Evolutionary conservation across 1,139 yeast genomes (phyloP).

Genomic region (Pichia sp.): DNA sequence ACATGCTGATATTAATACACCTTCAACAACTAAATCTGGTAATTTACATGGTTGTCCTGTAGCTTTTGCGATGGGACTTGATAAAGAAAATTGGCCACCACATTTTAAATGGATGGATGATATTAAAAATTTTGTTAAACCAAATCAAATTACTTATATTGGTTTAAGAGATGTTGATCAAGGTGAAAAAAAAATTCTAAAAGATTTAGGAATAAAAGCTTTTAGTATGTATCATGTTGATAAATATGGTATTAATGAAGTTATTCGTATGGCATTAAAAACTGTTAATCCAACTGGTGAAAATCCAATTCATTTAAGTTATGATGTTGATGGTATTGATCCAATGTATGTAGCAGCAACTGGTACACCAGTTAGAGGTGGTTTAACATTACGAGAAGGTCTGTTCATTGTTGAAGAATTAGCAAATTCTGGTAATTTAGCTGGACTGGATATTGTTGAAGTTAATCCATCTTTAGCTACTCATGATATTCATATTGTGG

Average conservation of each 20-base stretch:
- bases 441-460: constrained; percentile 88
- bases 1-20: constrained; percentile 93
- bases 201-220: constrained; percentile 70
- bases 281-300: constrained; percentile 68
- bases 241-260: constrained; percentile 86
- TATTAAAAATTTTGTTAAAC: constrained; percentile 49
- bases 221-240: constrained; percentile 96
- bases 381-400: constrained; percentile 90
- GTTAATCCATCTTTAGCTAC: constrained; percentile 88
- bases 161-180: constrained; percentile 91
- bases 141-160: constrained; percentile 78
- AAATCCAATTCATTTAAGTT: constrained; percentile 79
- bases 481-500: constrained; percentile 65
- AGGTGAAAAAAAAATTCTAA: constrained; percentile 72
- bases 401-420: constrained; percentile 86
- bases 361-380: constrained; percentile 97
- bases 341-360: constrained; percentile 94
- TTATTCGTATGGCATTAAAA: constrained; percentile 85
- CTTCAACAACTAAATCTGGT: constrained; percentile 80
- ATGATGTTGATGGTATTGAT: constrained; percentile 96
- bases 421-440: constrained; percentile 80
- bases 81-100: constrained; percentile 57
- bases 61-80: constrained; percentile 78
- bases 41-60: constrained; percentile 97
- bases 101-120: constrained; percentile 63